Base-by-base conservation (phyloP, 2,329 filamentous ascomycete genomes). In the Pseudogymnoascus sp. region DNA sequence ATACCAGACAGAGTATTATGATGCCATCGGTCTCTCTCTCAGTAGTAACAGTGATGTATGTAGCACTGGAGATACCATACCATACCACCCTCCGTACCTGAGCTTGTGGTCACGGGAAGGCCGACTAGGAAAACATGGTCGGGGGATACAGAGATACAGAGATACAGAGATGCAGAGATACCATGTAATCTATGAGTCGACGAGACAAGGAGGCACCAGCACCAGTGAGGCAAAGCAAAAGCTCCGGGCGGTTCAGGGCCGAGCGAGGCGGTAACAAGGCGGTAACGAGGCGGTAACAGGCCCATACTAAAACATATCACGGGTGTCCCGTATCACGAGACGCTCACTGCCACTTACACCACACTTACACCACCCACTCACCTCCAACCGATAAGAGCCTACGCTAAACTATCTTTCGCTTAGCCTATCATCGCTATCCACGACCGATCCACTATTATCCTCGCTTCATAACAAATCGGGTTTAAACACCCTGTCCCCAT, bases 391-490 rank as follows among this genome's bases (percentile, higher is more conserved):
- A 56, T 56, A 56, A 56, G 50, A 56, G 28, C 11, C 28, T 36
- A 10, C 50, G 23, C 50, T 56, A 56, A 21, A 18, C 50, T 11
- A 2, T 5, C 28, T 56, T 21, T 36, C 25, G 50, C 8, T 56
- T 56, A 56, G 50, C 16, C 16, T 11, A 8, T 11, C 16, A 16
- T 53, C n/a, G n/a, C 38, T 42, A 50, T 25, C 46, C 46, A 34
- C 31, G 3, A 5, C 31, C 7, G 21, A 28, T 28, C 25, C 25
- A 28, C 25, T 7, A 28, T 7, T 34, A 34, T 34, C 31, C 31
- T 59, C 59, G 59, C 59, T 42, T 42, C 59, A 40, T 14, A 38
- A 40, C 59, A 42, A 60, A 60, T 60, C 59, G 36, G 59, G 34
- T 60, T 60, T 60, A 40, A 40, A 6, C 36, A 34, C 8, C 16